A percentile compares a stretch with the other conserved stretches of the same genome.
These are phyloP conservation scores for Aspergillus mulundensis DNA, from an alignment of 495 filamentous ascomycete species.

Conservation along the genomic window DNA sequence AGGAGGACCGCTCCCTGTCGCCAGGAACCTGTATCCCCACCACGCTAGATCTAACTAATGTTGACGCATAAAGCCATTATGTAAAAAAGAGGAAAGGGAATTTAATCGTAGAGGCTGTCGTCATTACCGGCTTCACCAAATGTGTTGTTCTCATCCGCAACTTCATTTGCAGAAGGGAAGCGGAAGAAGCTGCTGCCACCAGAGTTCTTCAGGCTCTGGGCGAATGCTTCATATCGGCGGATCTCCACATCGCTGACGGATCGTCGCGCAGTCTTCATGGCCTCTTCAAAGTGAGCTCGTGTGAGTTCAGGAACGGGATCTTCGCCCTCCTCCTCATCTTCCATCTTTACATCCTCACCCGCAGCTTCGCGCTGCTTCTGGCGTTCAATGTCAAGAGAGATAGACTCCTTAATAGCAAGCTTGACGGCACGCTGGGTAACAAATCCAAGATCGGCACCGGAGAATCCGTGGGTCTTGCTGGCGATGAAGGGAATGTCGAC, in stretches of 20 bases:
- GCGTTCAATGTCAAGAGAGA: constrained; percentile 81
- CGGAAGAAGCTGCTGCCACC: constrained; percentile 95
- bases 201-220: constrained; percentile 97
- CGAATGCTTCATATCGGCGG: constrained; percentile 95
- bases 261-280: constrained; percentile 87
- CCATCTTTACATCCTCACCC: constrained; percentile 74
- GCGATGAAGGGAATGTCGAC: constrained; percentile 90
- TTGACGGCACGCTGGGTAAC: constrained; percentile 98
- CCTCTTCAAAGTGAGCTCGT: constrained; percentile 96
- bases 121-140: constrained; percentile 85
- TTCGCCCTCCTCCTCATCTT: constrained; percentile 71
- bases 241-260: constrained; percentile 97
- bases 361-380: constrained; percentile 82
- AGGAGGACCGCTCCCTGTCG: constrained; percentile 11
- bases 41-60: constrained; percentile 24
- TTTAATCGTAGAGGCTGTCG: constrained; percentile 76
- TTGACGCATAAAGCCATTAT: constrained; percentile 15
- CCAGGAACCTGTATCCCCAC: constrained; percentile 11
- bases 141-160: constrained; percentile 50
- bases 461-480: constrained; percentile 97
- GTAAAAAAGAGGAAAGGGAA: constrained; percentile 19
- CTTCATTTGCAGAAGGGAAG: constrained; percentile 75
- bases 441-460: constrained; percentile 98
- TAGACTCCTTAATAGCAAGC: constrained; percentile 98
- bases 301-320: constrained; percentile 97